Evolutionary conservation across 2,329 filamentous ascomycete genomes (phyloP).

Genomic region (Xylariaceae sp.): DNA sequence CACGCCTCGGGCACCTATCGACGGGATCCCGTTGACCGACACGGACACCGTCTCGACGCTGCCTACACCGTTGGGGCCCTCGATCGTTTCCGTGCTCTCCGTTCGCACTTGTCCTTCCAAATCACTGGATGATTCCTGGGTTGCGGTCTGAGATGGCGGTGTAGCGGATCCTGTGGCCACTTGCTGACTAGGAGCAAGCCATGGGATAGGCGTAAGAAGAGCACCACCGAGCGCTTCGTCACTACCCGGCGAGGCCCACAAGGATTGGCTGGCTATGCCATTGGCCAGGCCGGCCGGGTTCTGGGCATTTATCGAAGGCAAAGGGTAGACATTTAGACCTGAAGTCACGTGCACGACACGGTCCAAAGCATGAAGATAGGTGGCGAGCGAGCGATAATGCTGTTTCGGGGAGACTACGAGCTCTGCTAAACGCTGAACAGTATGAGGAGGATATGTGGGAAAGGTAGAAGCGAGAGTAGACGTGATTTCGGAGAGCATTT

Average conservation of each 20-base stretch:
- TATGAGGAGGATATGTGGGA: conserved; percentile 75
- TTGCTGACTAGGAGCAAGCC: conserved; percentile 52
- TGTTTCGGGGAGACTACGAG: conserved; percentile 70
- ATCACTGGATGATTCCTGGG: conserved; percentile 31
- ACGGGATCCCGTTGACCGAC: conserved; percentile 65
- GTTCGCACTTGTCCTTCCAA: conserved; percentile 62
- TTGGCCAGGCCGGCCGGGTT: conserved; percentile 54
- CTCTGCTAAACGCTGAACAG: conserved; percentile 86
- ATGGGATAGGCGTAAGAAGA: conserved; percentile 88
- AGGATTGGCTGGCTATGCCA: conserved; percentile 44
- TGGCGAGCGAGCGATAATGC: conserved; percentile 76
- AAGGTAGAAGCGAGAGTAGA: conserved; percentile 65
- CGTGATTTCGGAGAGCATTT: conserved; percentile 59
- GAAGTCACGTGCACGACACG: conserved; percentile 89
- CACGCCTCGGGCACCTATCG: conserved; percentile 43
- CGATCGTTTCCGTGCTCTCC: conserved; percentile 74
- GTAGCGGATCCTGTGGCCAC: conserved; percentile 18
- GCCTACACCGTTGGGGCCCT: conserved; percentile 74
- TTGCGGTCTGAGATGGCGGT: conserved; percentile 23
- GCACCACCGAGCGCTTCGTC: conserved; percentile 90
- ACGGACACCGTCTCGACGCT: conserved; percentile 79
- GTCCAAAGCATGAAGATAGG: conserved; percentile 88
- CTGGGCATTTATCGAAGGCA: conserved; percentile 64
- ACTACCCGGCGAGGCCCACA: conserved; percentile 58
- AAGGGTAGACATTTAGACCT: conserved; percentile 72